Base-by-base conservation (phyloP, 495 filamentous ascomycete genomes). In the Ramalina intermedia region DNA sequence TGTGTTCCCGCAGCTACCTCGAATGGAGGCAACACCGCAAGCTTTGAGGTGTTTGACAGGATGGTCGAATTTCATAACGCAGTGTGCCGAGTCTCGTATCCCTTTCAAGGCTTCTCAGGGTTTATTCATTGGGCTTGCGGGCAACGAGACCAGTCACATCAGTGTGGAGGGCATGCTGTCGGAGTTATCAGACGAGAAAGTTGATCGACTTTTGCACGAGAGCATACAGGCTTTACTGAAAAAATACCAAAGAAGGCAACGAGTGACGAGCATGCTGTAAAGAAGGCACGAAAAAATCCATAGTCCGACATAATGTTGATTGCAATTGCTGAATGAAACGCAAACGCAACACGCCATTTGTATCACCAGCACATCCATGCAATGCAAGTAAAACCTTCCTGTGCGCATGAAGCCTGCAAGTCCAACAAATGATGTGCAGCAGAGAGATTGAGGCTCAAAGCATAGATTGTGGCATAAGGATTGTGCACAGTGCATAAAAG, bases 1-100 rank as follows among this genome's bases (percentile, higher is more conserved):
- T 52, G 17, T 50, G 1, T 57, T 51, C 44, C 44, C 53, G 37
- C 16, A 48, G 38, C 29, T 43, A 13, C 21, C 41, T 16, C 20
- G 41, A 14, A n/a, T 44, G 21, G 41, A 24, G 27, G 14, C 17
- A 24, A 24, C 21, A 6, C 41, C 41, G 14, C 41, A 44, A 26
- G 41, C 21, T 24, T n/a, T 8, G 14, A 44, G 41, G 14, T 44
- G 41, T 26, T 7, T 44, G 41, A 21, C 17, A 24, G 21, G 11
- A 18, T 44, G 41, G 41, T 21, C 41, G 21, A 27, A 1, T 18
- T 44, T 44, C 41, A 20, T 44, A n/a, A 27, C 21, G 41, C 17
- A 44, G 9, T n/a, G 17, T 18, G 18, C 21, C 5, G 41, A 24
- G 14, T 18, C 41, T 44, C 8, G 9, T n/a, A 18, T 8, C 14